Conservation (phyloP, 768 basidiomycete genomes). For the Tulasnella sp. region DNA sequence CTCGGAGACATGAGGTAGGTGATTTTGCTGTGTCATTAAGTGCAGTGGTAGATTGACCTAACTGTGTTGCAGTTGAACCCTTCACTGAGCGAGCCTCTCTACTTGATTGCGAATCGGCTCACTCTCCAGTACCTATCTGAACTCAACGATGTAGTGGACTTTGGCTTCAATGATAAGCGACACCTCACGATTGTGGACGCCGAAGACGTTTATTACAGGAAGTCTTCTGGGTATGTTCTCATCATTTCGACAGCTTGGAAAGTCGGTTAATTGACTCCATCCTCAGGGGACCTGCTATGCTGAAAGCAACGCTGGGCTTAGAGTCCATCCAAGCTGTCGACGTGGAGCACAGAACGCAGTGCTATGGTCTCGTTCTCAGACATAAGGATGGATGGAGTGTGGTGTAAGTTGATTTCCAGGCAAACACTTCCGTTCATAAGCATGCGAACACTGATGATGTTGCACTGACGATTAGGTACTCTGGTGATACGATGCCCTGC, state of each 20-base stretch:
- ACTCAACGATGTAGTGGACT: slow-evolving; percentile 62
- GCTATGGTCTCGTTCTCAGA: slow-evolving; percentile 66
- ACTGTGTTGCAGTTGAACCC: slow-evolving; percentile 54
- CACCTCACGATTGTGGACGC: slow-evolving; percentile 32
- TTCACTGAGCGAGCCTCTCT: slow-evolving; percentile 59
- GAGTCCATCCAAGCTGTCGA: slow-evolving; percentile 61
- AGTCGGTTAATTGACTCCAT: not conserved
- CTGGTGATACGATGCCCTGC: slow-evolving; percentile 84
- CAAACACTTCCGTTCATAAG: not conserved
- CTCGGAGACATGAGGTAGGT: slow-evolving; percentile 63
- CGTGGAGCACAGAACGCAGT: slow-evolving; percentile 64
- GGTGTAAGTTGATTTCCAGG: slow-evolving; percentile 49
- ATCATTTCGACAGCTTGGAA: not conserved
- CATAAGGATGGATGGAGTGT: slow-evolving; percentile 74
- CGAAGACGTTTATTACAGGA: slow-evolving; percentile 8
- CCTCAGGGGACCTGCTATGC: not conserved
- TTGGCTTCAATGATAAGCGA: slow-evolving; percentile 50
- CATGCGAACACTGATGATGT: not conserved
- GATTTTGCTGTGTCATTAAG: slow-evolving; percentile 20
- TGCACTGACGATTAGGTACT: slow-evolving; percentile 59
- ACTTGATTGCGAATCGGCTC: slow-evolving; percentile 58
- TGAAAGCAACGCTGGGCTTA: slow-evolving; percentile 48
- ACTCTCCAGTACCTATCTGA: slow-evolving; percentile 70
- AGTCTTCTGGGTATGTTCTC: not conserved
- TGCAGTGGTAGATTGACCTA: not conserved